Conservation (phyloP, 805 yeast genomes). For the Isabelozyma rhagii region DNA sequence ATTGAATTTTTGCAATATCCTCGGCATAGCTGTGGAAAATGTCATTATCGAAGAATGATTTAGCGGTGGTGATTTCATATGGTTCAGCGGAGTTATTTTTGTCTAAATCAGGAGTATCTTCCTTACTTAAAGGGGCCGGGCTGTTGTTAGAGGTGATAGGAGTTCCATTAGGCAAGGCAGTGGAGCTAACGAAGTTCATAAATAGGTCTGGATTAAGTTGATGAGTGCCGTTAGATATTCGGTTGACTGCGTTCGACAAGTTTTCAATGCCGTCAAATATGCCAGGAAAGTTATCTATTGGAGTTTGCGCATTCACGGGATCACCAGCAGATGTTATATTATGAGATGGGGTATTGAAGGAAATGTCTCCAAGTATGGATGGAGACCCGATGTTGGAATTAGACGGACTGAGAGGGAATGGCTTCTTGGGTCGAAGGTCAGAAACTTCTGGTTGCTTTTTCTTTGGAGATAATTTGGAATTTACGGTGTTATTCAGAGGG, state of each 20-base stretch:
- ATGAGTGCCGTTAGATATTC: slow-evolving; percentile 21
- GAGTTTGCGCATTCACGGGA: background rate
- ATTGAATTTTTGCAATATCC: slow-evolving; percentile 33
- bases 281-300: background rate
- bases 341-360: background rate
- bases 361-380: slow-evolving; percentile 5
- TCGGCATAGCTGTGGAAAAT: slow-evolving; percentile 25
- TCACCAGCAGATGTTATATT: background rate
- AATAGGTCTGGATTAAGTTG: slow-evolving; percentile 24
- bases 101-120: slow-evolving; percentile 5
- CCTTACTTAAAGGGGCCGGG: background rate
- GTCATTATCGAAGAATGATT: background rate
- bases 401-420: background rate
- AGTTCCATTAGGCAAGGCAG: slow-evolving; percentile 1
- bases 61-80: background rate
- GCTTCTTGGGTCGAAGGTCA: background rate
- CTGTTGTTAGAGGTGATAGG: background rate
- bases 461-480: background rate
- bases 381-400: slow-evolving; percentile 3
- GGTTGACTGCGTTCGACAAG: slow-evolving; percentile 21
- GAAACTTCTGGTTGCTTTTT: background rate
- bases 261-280: slow-evolving; percentile 19
- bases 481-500: background rate
- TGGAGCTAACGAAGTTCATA: slow-evolving; percentile 17
- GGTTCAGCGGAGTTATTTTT: background rate